Evolutionary conservation across 345 rosid genomes (phyloP), one percentile per base, ranked within the genome.

Genomic region (Sisymbrium altissimum): DNA sequence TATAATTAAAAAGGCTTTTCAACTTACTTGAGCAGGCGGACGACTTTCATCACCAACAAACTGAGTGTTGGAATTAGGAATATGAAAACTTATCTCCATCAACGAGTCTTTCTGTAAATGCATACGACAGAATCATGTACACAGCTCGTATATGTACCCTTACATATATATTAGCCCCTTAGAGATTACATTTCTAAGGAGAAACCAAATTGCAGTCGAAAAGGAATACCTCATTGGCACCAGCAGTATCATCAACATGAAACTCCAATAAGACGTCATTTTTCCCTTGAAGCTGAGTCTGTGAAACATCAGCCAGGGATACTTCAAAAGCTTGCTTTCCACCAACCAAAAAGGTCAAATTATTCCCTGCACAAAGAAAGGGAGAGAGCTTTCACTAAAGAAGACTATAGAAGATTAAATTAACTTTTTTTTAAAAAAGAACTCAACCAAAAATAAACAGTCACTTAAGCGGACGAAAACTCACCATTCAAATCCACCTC

Each of bases 161-260:
- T 9, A 45, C 32, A 46, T 4, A 64, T 15, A 52, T 6, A 61
- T 21, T 36, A 55, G 35, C 63, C 59, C n/a, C n/a, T n/a, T 12
- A 69, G 56, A 59, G 56, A 68, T 15, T 0, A 18, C 44, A 48
- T 14, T 9, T 38, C 44, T 11, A 58, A 39, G 12, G 36, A 9
- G 50, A 54, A 54, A 64, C 39, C 44, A 52, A 30, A 15, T 30
- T 8, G 45, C 9, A 54, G 18, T 64, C 19, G 36, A 71, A 23
- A 38, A 15, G 48, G 7, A 27, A 25, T 45, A 92, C 99, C 96
- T 92, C 99, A 78, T 90, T 95, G 62, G 96, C 99, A 74, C 99
- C 98, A 64, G 97, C 84, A 10, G 96, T 92, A 75, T 95, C 99
- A 89, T 92, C 97, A 44, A 90, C 91, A 72, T 95, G 99, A 83